phyloP scores from a whole-genome alignment of 352 stramenopile genomes.

The Globisporangium abappressorium region DNA sequence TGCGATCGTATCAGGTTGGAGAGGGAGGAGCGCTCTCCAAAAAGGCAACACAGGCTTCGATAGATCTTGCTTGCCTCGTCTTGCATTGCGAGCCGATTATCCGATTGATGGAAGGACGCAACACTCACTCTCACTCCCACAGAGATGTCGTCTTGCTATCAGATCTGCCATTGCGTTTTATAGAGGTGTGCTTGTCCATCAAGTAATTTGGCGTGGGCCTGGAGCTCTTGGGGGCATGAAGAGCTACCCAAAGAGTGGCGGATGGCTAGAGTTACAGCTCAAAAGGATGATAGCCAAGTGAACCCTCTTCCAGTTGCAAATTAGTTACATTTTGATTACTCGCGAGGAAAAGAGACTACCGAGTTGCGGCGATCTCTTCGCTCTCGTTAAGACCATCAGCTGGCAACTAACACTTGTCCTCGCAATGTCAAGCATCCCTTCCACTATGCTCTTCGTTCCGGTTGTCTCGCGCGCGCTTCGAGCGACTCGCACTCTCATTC shows the following conservation, averaged over 20 bases:
- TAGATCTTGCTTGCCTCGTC: background rate
- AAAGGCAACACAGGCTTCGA: slow-evolving; percentile 2
- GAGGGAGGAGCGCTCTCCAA: background rate
- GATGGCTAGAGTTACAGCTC: no score
- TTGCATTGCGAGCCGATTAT: background rate
- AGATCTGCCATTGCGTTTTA: no score
- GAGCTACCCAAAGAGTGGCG: no score
- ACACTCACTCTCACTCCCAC: background rate
- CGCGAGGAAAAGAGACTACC: slow-evolving; percentile 12
- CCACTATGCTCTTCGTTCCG: slow-evolving; percentile 21
- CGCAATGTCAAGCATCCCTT: slow-evolving; percentile 55
- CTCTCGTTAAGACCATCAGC: slow-evolving; percentile 26
- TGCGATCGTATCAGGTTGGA: slow-evolving; percentile 1
- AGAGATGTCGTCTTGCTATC: no score
- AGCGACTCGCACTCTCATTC: slow-evolving; percentile 2
- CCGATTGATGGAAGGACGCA: background rate
- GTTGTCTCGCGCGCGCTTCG: background rate
- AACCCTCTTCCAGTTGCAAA: slow-evolving; percentile 22
- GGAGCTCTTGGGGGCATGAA: no score
- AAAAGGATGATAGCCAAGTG: no score
- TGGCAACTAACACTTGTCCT: slow-evolving; percentile 39
- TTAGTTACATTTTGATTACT: slow-evolving; percentile 62
- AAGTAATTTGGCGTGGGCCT: no score
- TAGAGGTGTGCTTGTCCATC: no score
- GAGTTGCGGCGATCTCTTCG: slow-evolving; percentile 18